phyloP scores from a whole-genome alignment of 1,284 basidiomycete species.

The Ustilago nuda region DNA sequence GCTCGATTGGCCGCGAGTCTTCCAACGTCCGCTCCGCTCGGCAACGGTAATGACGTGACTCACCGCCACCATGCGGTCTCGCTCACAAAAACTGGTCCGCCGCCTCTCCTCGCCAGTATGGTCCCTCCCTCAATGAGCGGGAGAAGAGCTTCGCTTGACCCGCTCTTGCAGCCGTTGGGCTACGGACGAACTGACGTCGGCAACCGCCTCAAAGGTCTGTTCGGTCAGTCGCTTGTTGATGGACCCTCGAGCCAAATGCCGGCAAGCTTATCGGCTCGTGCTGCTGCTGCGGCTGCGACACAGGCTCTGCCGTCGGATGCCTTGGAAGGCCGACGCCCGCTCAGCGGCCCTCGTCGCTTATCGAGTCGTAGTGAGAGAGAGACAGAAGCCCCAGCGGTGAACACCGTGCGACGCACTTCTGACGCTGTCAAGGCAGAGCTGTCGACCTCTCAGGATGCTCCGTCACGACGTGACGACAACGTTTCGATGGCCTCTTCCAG shows the following conservation, averaged over 20 bases:
- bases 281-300: background rate
- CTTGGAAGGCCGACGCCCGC: background rate
- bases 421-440: background rate
- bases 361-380: background rate
- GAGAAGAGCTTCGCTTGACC: constrained; percentile 26
- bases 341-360: constrained; percentile 2
- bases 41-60: background rate
- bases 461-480: background rate
- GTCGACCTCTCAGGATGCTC: background rate
- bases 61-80: background rate
- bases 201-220: constrained; percentile 47
- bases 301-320: background rate
- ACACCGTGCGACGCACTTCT: background rate
- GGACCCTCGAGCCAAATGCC: constrained; percentile 3
- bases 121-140: background rate
- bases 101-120: background rate
- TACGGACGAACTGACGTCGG: constrained; percentile 31
- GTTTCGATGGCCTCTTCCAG: constrained; percentile 2
- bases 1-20: background rate
- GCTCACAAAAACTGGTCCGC: background rate
- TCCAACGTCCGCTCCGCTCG: background rate
- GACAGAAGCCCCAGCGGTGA: background rate
- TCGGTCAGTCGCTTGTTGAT: constrained; percentile 45
- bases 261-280: background rate
- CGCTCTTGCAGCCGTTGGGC: constrained; percentile 34